Base-by-base conservation (phyloP, 179 eudicot genomes). In the Vitellaria paradoxa region DNA sequence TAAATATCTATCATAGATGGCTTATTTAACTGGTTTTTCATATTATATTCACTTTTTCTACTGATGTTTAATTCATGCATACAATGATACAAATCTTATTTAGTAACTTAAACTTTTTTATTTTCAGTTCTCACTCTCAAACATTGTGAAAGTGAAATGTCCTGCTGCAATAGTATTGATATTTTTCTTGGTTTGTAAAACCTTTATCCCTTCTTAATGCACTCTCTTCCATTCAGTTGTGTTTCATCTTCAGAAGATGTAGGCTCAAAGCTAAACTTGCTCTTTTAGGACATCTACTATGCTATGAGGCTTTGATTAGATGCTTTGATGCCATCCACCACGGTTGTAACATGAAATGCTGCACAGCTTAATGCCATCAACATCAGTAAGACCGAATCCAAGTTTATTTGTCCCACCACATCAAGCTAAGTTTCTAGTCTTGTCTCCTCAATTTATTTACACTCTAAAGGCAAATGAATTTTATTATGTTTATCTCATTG, bases 391-490 rank as follows among this genome's bases (percentile, higher is more conserved):
- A 45, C 63, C 73, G 13, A 81, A 82, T 47, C 78, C 40, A n/a
- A 72, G 82, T 78, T 49, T 85, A 46, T 59, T 77, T 68, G 57
- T 78, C 65, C 74, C 83, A 15, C 59, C 80, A 23, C 78, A 72
- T n/a, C 88, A 78, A 77, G 91, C 89, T 85, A 88, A 84, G 77
- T 81, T 78, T 64, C 72, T 63, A 61, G 45, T 15, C 14, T 26
- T 40, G 18, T 30, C 30, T 68, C 45, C 23, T 23, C 3, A 52
- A 30, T 55, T 74, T 15, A 9, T 63, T 26, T 47, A 7, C 18
- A 9, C 24, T 17, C 13, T 6, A 21, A 9, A 6, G 61, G 13
- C 9, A 26, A 78, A n/a, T 0, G 49, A 30, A 63, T 52, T 70
- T 47, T 14, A 9, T 56, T 53, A 15, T 76, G 40, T 57, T 49